Evolutionary conservation across 768 basidiomycete genomes (phyloP).

Genomic region (Russula virescens): DNA sequence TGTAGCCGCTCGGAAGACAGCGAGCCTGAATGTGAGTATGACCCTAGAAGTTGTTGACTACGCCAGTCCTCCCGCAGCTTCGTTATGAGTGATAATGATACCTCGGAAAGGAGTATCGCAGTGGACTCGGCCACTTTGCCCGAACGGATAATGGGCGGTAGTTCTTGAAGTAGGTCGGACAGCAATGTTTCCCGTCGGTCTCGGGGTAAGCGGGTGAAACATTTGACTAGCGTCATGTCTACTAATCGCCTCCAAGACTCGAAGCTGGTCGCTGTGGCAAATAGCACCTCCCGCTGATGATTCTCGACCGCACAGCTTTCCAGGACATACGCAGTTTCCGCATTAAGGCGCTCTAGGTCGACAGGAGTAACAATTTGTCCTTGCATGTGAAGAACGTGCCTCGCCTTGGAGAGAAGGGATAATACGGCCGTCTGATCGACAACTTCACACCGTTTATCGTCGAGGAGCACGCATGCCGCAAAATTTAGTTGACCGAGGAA

Average conservation of each 20-base stretch:
- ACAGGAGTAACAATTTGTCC: slow-evolving; percentile 57
- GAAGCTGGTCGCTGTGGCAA: slow-evolving; percentile 64
- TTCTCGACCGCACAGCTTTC: slow-evolving; percentile 86
- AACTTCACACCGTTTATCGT: slow-evolving; percentile 72
- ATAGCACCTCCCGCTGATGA: slow-evolving; percentile 72
- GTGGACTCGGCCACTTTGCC: slow-evolving; percentile 63
- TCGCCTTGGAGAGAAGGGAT: slow-evolving; percentile 57
- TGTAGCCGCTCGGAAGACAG: slow-evolving; percentile 78
- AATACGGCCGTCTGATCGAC: slow-evolving; percentile 71
- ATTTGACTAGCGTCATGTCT: slow-evolving; percentile 80
- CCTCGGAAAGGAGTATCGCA: slow-evolving; percentile 78
- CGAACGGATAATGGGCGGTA: slow-evolving; percentile 64
- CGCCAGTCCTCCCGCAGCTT: slow-evolving; percentile 82
- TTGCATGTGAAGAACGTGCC: slow-evolving; percentile 58
- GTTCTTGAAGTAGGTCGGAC: slow-evolving; percentile 81
- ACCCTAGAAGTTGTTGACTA: slow-evolving; percentile 63
- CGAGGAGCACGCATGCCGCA: slow-evolving; percentile 59
- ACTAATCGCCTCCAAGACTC: slow-evolving; percentile 82
- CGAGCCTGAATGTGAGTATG: slow-evolving; percentile 57
- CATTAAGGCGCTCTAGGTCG: slow-evolving; percentile 59
- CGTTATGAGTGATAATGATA: slow-evolving; percentile 74
- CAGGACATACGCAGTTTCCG: slow-evolving; percentile 70
- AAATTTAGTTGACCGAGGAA: slow-evolving; percentile 64
- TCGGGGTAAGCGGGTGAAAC: slow-evolving; percentile 75
- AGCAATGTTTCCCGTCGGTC: slow-evolving; percentile 84